phyloP scores from a whole-genome alignment of 2,329 filamentous ascomycete genomes.

The Chaetomiaceae sp. region DNA sequence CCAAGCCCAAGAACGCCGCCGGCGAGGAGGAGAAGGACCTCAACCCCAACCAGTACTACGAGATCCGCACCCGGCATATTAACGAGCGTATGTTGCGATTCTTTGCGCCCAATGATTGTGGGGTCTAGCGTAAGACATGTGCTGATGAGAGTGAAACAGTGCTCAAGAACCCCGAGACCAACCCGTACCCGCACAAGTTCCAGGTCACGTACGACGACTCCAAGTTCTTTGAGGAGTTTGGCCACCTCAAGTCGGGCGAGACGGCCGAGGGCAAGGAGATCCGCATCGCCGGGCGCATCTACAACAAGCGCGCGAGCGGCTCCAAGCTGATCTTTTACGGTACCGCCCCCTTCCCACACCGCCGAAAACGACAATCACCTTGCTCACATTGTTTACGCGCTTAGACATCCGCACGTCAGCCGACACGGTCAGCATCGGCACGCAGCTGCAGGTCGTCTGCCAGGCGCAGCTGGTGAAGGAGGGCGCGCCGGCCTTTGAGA shows the following conservation, averaged over 20 bases:
- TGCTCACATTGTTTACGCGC: neutral
- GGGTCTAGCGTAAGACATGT: no score
- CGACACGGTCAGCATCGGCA: constrained; percentile 55
- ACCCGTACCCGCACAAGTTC: constrained; percentile 94
- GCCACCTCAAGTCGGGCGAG: constrained; percentile 83
- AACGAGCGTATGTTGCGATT: constrained; percentile 48
- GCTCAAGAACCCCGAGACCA: constrained; percentile 66
- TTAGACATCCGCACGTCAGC: constrained; percentile 52
- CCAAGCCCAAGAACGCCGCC: constrained; percentile 49
- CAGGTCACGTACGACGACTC: constrained; percentile 76
- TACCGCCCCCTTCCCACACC: constrained; percentile 25
- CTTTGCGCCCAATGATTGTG: neutral
- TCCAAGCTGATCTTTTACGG: constrained; percentile 91
- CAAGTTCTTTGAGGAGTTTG: constrained; percentile 74
- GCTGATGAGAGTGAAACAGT: constrained; percentile 34
- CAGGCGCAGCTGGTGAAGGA: constrained; percentile 74
- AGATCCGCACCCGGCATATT: constrained; percentile 81
- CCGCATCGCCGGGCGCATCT: constrained; percentile 79
- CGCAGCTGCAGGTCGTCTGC: constrained; percentile 86
- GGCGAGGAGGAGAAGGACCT: constrained; percentile 59
- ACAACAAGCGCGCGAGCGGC: constrained; percentile 77
- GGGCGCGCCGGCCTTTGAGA: constrained; percentile 65
- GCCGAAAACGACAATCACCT: neutral
- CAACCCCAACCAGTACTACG: constrained; percentile 73
- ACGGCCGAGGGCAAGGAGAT: constrained; percentile 69